Percentiles rank a stretch among this genome's conserved stretches.
These are phyloP conservation scores for Fusarium sp. DNA, from an alignment of 2,329 filamentous ascomycete species.

Conservation along the genomic window DNA sequence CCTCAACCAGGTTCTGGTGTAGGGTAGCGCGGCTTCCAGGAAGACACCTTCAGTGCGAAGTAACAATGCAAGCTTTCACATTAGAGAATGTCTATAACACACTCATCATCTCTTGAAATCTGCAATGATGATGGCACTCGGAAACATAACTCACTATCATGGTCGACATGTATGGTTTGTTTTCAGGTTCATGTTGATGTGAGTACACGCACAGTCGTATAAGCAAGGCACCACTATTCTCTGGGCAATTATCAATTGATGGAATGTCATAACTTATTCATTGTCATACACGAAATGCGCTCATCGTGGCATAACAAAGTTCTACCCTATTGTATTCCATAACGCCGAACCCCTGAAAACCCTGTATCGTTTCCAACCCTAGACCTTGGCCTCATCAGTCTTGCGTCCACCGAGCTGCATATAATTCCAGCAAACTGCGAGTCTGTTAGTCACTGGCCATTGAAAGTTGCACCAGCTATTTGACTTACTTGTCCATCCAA, in stretches of 20 bases:
- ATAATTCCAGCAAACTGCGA: constrained; percentile 63
- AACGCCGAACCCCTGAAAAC: constrained; percentile 33
- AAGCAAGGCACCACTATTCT: neutral
- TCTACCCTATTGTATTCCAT: constrained; percentile 16
- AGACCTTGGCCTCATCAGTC: constrained; percentile 39
- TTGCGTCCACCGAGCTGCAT: constrained; percentile 55
- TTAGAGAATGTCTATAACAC: neutral
- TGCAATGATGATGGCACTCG: neutral
- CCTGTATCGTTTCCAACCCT: constrained; percentile 4
- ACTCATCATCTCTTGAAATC: neutral
- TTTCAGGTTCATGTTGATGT: no score
- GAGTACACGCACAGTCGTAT: no score
- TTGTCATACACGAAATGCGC: neutral
- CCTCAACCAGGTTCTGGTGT: neutral
- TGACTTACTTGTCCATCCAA: constrained; percentile 68
- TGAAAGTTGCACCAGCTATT: no score
- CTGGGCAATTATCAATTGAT: neutral
- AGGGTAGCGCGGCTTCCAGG: neutral
- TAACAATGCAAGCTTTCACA: neutral
- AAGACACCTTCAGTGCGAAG: neutral
- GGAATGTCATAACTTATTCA: neutral
- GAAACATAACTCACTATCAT: neutral
- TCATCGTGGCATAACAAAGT: neutral
- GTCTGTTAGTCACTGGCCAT: constrained; percentile 25
- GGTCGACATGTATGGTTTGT: neutral